Evolutionary conservation across 805 yeast species (phyloP).

Genomic region (Kurtzmaniella cleridarum): DNA sequence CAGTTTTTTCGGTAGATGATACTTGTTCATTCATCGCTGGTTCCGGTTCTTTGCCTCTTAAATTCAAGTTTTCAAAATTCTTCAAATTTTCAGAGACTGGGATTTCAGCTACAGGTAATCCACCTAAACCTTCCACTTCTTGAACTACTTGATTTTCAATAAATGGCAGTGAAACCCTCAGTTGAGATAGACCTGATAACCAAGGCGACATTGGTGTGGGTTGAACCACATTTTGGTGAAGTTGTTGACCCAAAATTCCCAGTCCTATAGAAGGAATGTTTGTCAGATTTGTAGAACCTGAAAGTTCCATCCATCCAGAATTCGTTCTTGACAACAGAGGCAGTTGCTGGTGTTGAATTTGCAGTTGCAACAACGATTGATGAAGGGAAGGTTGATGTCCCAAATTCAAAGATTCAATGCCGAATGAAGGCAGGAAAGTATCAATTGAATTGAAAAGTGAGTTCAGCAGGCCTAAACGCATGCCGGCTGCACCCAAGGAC

Average conservation of each 20-base stretch:
- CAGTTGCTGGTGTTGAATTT: constrained; percentile 24
- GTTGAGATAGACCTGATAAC: constrained; percentile 26
- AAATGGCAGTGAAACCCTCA: constrained; percentile 38
- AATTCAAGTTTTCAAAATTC: neutral
- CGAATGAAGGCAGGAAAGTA: constrained; percentile 14
- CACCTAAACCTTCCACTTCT: neutral
- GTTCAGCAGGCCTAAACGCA: constrained; percentile 14
- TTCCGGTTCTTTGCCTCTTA: neutral
- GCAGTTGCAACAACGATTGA: constrained; percentile 28
- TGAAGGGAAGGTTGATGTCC: constrained; percentile 8
- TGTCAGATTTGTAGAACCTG: constrained; percentile 22
- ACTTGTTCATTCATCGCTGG: neutral
- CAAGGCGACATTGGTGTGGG: constrained; percentile 40
- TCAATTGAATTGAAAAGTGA: constrained; percentile 7
- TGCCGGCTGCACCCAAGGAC: constrained; percentile 20
- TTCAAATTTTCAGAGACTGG: neutral
- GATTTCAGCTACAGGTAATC: neutral
- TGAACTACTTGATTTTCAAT: constrained; percentile 8
- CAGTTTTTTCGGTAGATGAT: no score
- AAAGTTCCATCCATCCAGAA: constrained; percentile 33
- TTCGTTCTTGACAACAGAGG: constrained; percentile 27
- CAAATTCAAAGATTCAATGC: constrained; percentile 20
- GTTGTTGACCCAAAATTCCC: no score
- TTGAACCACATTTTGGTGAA: constrained; percentile 20
- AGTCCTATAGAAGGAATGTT: constrained; percentile 13